Evolutionary conservation across 345 rosid species (phyloP), one percentile per base, ranked within the genome.

Genomic region (Hirschfeldia incana): DNA sequence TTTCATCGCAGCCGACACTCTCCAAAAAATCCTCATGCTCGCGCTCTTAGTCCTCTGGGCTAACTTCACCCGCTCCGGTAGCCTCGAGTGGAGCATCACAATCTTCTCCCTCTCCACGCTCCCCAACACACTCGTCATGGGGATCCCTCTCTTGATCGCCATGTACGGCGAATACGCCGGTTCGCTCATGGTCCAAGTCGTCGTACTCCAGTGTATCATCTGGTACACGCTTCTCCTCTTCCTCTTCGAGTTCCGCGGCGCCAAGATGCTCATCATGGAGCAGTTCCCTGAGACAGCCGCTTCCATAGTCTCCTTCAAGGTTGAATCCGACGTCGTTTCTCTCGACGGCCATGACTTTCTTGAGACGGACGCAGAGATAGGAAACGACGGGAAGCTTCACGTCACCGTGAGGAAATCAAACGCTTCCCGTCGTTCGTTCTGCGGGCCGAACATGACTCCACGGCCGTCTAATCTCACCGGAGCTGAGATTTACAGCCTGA

Each of bases 181-280:
- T 0, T 90, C 86, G 16, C 88, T 94, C 26, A 94, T 94, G 98
- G 97, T 94, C 29, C 98, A 94, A 49, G 86, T 93, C 59, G 98
- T 94, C 4, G 98, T 94, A 17, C 90, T 94, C 44, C 98, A 94
- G 86, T 93, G 98, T 72, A 93, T 94, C 65, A 93, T 94, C 17
- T 94, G 98, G 98, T 94, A 94, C 86, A 94, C 98, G 28, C 89
- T 94, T 58, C 91, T 94, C 36, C 88, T 94, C n/a, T 94, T 93
- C 67, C 81, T 94, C 28, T 93, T 95, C 68, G 99, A 95, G 85
- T 95, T 88, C 74, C 91, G 99, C 0, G 97, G 97, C 1, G 99
- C 99, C 16, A 90, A 87, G 86, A 78, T 95, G 79, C 86, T 95
- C 4, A 93, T 95, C 78, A 89, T 88, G 86, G 99, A 95, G 82